phyloP scores from a whole-genome alignment of 2,329 filamentous ascomycete genomes.

The Fusarium piperis region DNA sequence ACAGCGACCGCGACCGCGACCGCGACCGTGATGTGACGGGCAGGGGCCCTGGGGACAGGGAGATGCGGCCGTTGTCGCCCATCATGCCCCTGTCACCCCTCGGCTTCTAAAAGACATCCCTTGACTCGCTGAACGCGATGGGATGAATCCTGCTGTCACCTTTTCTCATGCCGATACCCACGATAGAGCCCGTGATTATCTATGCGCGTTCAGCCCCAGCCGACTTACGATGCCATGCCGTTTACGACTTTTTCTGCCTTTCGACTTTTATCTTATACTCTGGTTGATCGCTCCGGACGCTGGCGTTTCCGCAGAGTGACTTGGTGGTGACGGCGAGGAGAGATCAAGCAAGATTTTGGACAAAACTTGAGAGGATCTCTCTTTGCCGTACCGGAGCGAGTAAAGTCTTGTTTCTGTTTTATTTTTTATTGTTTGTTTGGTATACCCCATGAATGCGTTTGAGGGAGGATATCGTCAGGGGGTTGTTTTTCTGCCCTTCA shows the following conservation, averaged over 20 bases:
- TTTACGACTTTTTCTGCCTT: constrained; percentile 43
- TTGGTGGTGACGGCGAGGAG: constrained; percentile 13
- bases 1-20: constrained; percentile 49
- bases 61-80: constrained; percentile 68
- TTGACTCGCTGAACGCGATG: constrained; percentile 8
- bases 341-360: constrained; percentile 14
- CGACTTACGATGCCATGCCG: constrained; percentile 48
- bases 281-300: constrained; percentile 24
- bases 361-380: not conserved
- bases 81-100: constrained; percentile 73
- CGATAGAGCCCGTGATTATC: constrained; percentile 22
- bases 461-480: constrained; percentile 26
- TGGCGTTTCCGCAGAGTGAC: constrained; percentile 23
- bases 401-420: constrained; percentile 13
- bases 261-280: constrained; percentile 23
- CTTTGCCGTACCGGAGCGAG: constrained; percentile 16
- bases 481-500: constrained; percentile 15
- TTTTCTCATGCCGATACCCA: constrained; percentile 9
- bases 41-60: constrained; percentile 52
- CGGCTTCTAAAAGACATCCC: constrained; percentile 56
- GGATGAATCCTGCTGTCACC: constrained; percentile 5
- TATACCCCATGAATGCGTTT: constrained; percentile 40
- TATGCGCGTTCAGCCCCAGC: constrained; percentile 30
- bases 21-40: constrained; percentile 48
- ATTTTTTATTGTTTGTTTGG: constrained; percentile 34